Evolutionary conservation across 2,329 filamentous ascomycete species (phyloP), one percentile per base, ranked within the genome.

Genomic region (Exophiala oligosperma): DNA sequence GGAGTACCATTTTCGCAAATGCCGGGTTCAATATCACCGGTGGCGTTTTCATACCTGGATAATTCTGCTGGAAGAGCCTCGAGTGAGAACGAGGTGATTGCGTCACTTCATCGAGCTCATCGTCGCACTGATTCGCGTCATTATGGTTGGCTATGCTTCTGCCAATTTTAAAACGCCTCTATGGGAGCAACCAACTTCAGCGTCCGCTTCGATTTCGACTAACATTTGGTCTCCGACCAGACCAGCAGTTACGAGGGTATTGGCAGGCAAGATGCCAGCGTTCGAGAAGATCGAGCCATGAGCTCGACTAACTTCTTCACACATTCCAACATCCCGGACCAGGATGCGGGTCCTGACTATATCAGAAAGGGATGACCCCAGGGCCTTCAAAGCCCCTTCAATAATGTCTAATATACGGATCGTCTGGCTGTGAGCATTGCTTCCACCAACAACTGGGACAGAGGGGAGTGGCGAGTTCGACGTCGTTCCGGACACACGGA

Each of bases 11-110:
- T 24, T 67, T 67, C 56, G 63, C 64, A 2, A 57, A 64, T 52
- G 63, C 63, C 14, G 64, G 64, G n/a, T 66, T 67, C 52, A 67
- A 64, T 38, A 65, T 67, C n/a, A 61, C 38, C 41, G 62, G 52
- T 28, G 64, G 64, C 17, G 59, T 62, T 12, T 67, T 67, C 49
- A 37, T 67, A 44, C 57, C 61, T 8, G 65, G 62, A 23, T 48
- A 28, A 35, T 8, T 9, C 11, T 8, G 9, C 2, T 11, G 32
- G 32, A 35, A 35, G 32, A 11, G 9, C 32, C 6, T 35, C 8
- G 32, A 35, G 32, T 35, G 32, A 8, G 28, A 29, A 29, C 28
- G 8, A 4, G 28, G 28, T 8, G 11, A 11, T 35, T 35, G 32
- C 2, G 32, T 9, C 7, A 35, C 32, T 35, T 9, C 32, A 9